Evolutionary conservation across 2,329 filamentous ascomycete genomes (phyloP), one percentile per base, ranked within the genome.

Genomic region (Pseudocercospora musae): DNA sequence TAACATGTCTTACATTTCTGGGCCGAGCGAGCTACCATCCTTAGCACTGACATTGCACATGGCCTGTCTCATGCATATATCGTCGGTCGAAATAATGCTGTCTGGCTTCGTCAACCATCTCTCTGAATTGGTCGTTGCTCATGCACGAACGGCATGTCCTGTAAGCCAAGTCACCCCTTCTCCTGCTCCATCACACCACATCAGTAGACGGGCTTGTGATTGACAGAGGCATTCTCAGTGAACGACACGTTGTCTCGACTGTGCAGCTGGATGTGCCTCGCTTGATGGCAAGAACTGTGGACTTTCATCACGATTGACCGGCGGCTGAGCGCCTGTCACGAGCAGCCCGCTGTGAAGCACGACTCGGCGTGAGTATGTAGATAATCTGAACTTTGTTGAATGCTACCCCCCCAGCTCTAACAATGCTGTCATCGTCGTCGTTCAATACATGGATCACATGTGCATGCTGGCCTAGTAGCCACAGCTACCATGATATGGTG

Each of bases 131-230:
- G 52, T 53, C 40, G 18, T 50, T 15, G 18, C 29, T 57, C 40
- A 57, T 59, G 57, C 57, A 63, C 46, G 61, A 60, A 50, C 53
- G 40, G 61, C 44, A 48, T 57, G 40, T 57, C 20, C 23, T 42
- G 31, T 57, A 31, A 44, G 44, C 57, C 53, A 48, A 27, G 56
- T 57, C 57, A 59, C 57, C 57, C 42, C 55, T n/a, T 60, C 29
- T 37, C 29, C 44, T 58, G 49, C 53, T 56, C 48, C 13, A 42
- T 56, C 53, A 56, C 53, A 56, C 53, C 53, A 42, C 25, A 21
- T 56, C 31, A 15, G 48, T 50, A 23, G 23, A 29, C n/a, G 15
- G 23, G 46, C 9, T 25, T 49, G 46, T 49, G 46, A 49, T 49
- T 21, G 46, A 25, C 18, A 49, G 46, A 49, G 18, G 8, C 15